phyloP scores from a whole-genome alignment of 768 basidiomycete species.

The Hydnomerulius pinastri region DNA sequence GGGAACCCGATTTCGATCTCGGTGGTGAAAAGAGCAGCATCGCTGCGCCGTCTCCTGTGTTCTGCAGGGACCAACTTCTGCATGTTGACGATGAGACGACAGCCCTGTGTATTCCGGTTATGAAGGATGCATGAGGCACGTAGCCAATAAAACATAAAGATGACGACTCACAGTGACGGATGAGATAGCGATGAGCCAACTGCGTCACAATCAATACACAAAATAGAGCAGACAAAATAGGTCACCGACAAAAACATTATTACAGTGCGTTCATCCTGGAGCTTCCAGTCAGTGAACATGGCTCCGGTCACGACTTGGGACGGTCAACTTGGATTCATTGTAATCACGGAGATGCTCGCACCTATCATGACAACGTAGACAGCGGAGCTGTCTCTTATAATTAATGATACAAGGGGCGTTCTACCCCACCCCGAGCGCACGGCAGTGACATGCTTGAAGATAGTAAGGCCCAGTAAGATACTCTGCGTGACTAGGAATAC shows the following conservation, averaged over 20 bases:
- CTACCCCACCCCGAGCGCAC: conserved; percentile 42
- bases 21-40: background rate
- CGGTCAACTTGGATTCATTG: background rate
- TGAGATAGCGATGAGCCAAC: conserved; percentile 15
- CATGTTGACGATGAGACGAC: conserved; percentile 27
- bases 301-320: conserved; percentile 2
- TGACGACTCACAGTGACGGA: conserved; percentile 18
- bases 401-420: conserved; percentile 39
- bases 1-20: background rate
- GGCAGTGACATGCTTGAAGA: conserved; percentile 37
- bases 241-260: conserved; percentile 6
- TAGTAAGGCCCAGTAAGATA: conserved; percentile 40
- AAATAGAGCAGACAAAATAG: background rate
- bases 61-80: conserved; percentile 7
- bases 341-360: conserved; percentile 12
- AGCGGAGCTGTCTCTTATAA: conserved; percentile 49
- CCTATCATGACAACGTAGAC: conserved; percentile 44
- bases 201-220: conserved; percentile 9
- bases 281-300: background rate
- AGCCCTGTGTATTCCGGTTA: conserved; percentile 16
- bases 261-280: background rate
- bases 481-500: conserved; percentile 38
- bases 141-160: background rate
- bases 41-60: background rate
- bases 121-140: background rate